phyloP scores from a whole-genome alignment of 2,329 filamentous ascomycete genomes.

The Dothistroma septosporum region DNA sequence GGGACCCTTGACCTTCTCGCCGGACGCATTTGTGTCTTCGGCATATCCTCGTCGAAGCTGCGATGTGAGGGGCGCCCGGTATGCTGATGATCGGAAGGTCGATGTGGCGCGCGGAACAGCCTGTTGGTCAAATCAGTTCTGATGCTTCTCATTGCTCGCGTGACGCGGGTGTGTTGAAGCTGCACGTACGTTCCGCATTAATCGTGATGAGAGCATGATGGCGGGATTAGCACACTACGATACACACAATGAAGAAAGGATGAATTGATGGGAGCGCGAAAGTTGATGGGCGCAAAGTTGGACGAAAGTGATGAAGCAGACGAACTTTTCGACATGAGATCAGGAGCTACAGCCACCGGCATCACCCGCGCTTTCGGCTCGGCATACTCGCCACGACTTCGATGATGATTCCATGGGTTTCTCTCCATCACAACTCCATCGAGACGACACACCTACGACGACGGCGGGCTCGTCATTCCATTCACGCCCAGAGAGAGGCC shows the following conservation, averaged over 20 bases:
- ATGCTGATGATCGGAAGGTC: constrained; percentile 35
- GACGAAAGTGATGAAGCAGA: constrained; percentile 5
- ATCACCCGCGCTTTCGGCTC: background rate
- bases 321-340: background rate
- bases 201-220: constrained; percentile 35
- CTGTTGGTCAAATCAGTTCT: constrained; percentile 24
- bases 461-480: no score
- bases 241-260: constrained; percentile 15
- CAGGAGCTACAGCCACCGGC: background rate
- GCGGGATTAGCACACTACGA: constrained; percentile 23
- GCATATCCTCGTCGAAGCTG: constrained; percentile 72
- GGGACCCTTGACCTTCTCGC: constrained; percentile 82
- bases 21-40: constrained; percentile 46
- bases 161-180: constrained; percentile 19
- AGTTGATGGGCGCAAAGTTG: constrained; percentile 9
- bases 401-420: background rate
- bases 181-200: constrained; percentile 35
- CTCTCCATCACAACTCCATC: no score
- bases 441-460: no score
- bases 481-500: no score
- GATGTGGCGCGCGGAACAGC: constrained; percentile 35
- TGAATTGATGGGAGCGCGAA: constrained; percentile 1
- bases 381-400: background rate
- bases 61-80: constrained; percentile 65
- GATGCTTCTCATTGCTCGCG: constrained; percentile 23